A percentile compares a stretch with the other conserved stretches of the same genome.
Evolutionary conservation across 2,329 filamentous ascomycete genomes (phyloP).

Genomic region (Aspergillus novoparasiticus): DNA sequence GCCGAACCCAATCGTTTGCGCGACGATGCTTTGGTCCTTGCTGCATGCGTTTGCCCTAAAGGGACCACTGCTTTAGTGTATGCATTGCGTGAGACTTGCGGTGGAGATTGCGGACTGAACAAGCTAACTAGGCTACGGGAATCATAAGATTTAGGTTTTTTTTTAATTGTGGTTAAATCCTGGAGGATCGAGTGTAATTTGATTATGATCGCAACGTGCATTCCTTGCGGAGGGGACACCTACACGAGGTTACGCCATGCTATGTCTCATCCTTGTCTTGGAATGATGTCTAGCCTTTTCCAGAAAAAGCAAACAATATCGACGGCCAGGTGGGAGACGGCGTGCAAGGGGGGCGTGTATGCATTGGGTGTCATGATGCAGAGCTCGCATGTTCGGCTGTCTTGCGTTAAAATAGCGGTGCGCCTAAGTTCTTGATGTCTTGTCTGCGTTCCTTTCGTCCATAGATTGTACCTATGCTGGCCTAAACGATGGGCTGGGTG

Average conservation of each 20-base stretch:
- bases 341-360: neutral
- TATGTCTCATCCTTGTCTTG: neutral
- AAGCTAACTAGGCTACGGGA: neutral
- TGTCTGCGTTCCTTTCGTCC: neutral
- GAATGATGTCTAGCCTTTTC: neutral
- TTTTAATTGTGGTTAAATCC: neutral
- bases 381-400: neutral
- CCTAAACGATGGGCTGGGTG: slow-evolving; percentile 53
- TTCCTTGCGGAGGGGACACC: neutral
- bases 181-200: neutral
- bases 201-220: neutral
- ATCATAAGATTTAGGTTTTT: neutral
- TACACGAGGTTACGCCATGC: neutral
- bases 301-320: neutral
- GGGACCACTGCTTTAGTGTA: neutral
- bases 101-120: neutral
- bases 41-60: neutral
- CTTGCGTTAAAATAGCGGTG: neutral
- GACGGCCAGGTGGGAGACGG: neutral
- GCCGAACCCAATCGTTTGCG: neutral
- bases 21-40: neutral
- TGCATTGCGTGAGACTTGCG: neutral
- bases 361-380: neutral
- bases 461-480: neutral
- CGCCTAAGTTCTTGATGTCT: neutral